Conservation (phyloP, 371 early-diverging fungal species). For the Rhizomucor pusillus region DNA sequence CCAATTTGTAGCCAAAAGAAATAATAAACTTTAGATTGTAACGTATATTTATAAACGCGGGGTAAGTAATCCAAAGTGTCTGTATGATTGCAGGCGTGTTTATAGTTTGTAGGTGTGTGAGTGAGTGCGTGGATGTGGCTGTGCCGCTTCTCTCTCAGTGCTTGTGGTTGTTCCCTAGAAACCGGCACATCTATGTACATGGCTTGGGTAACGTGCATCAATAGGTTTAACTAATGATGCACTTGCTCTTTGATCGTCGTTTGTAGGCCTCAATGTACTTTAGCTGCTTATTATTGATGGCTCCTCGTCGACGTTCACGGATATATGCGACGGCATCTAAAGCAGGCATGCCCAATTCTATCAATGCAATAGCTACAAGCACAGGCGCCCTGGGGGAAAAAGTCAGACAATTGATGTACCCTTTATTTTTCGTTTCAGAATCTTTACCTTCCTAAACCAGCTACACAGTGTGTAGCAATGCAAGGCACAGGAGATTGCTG, state of each 20-base stretch:
- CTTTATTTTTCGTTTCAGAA: neutral
- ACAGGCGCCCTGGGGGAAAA: constrained; percentile 62
- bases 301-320: constrained; percentile 82
- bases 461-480: constrained; percentile 87
- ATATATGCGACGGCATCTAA: constrained; percentile 81
- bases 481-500: constrained; percentile 22
- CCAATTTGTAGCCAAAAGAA: no score
- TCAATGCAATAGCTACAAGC: constrained; percentile 79
- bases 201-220: no score
- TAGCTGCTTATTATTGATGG: constrained; percentile 83
- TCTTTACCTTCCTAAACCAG: constrained; percentile 76
- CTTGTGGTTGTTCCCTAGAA: no score
- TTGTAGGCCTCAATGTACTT: constrained; percentile 74
- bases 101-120: no score
- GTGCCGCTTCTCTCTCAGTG: no score
- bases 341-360: constrained; percentile 82
- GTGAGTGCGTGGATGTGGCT: no score
- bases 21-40: no score
- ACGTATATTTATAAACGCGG: no score
- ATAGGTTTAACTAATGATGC: constrained; percentile 27
- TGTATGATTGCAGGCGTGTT: no score
- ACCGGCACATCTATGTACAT: no score
- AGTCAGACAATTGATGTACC: neutral
- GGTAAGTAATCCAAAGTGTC: no score
- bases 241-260: constrained; percentile 49